phyloP scores from a whole-genome alignment of 352 stramenopile species.

The Saprolegnia parasitica region DNA sequence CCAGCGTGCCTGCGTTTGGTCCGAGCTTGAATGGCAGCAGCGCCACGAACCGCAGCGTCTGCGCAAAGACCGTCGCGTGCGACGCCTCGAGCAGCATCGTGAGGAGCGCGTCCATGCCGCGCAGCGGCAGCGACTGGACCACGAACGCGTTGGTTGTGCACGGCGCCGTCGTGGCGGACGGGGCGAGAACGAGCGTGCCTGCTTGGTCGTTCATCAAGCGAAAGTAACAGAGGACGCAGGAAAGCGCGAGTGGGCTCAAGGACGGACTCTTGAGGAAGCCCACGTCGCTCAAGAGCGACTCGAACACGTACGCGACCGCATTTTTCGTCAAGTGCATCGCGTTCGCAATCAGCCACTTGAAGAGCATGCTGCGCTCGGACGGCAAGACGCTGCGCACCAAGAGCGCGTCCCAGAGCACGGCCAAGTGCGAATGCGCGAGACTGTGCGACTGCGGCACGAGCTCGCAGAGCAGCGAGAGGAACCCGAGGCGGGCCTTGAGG shows the following conservation, averaged over 20 bases:
- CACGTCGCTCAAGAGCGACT: constrained; percentile 4
- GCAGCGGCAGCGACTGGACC: constrained; percentile 6
- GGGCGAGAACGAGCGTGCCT: constrained; percentile 4
- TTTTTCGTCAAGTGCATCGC: constrained; percentile 5
- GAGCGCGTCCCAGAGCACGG: constrained; percentile 11
- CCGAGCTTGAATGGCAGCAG: constrained; percentile 25
- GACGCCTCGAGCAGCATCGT: constrained; percentile 19
- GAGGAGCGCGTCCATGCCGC: constrained; percentile 23
- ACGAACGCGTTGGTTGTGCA: constrained; percentile 18
- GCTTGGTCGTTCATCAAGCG: constrained; percentile 24
- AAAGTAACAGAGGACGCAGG: constrained; percentile 28
- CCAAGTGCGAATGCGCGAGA: background rate
- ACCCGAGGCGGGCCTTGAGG: constrained; percentile 24
- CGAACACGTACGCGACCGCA: constrained; percentile 24
- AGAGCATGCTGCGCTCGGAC: constrained; percentile 25
- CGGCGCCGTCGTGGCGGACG: background rate
- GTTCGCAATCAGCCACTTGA: constrained; percentile 27
- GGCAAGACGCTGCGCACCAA: background rate
- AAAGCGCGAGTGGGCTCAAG: constrained; percentile 5
- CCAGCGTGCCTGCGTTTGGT: background rate
- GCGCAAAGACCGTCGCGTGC: constrained; percentile 3
- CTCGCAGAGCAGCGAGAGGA: constrained; percentile 19
- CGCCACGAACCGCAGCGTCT: constrained; percentile 25
- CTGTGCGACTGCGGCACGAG: constrained; percentile 13
- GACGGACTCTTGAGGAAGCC: constrained; percentile 16